Base-by-base conservation (phyloP, 169 alveolate species). In the Plasmodium adleri region DNA sequence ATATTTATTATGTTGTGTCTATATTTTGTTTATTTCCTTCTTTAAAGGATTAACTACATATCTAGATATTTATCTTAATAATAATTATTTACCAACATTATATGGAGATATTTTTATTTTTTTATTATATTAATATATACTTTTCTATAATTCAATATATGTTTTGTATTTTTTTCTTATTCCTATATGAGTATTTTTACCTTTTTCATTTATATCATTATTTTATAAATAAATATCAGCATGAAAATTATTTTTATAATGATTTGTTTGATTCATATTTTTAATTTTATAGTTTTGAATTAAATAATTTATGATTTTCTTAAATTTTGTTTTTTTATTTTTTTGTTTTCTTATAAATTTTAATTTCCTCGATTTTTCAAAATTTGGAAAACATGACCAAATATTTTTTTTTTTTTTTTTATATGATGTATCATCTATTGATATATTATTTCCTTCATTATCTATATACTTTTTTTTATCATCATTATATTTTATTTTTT, bases 311-410 rank as follows among this genome's bases (percentile, higher is more conserved):
- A 73, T 56, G 43, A 28, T 56, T 28, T 60, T 39, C 43, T 49
- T 60, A 15, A 73, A 56, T 9, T 73, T 28, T 60, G 17, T 26
- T 56, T 32, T 39, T 56, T 45, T 2, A 0, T 43, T 52, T 73
- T 56, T 45, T 0, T n/a, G 3, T 50, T 60, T 68, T 47, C 24
- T 73, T 24, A 60, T 12, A 73, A 56, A 20, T 26, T 17, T 73
- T 9, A 28, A 17, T n/a, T 39, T 73, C 15, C n/a, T 73, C 2
- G 28, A 26, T 39, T 12, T 12, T 22, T 24, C 70, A 54, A 22
- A 73, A 7, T n/a, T 56, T 39, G 86, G 86, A 60, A 54, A 73
- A 47, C 59, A 73, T 32, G 24, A 22, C 56, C 32, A 58, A 39
- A 73, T 68, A 5, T 73, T 49, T 59, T 73, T 73, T 17, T 56